Evolutionary conservation across 345 rosid species (phyloP).

Genomic region (Gynandropsis gynandra): DNA sequence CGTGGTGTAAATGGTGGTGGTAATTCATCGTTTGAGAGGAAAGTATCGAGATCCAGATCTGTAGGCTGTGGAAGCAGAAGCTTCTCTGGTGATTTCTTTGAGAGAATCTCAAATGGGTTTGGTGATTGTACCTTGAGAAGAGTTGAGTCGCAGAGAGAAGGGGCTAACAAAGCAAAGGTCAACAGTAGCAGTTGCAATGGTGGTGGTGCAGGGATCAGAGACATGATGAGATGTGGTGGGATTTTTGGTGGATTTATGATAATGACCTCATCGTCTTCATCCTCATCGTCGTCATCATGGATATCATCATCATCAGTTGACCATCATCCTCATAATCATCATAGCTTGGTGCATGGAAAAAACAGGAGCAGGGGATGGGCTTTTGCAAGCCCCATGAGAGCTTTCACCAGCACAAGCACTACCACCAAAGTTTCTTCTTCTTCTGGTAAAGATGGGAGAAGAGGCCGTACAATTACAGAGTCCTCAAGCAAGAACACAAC

Average conservation of each 20-base stretch:
- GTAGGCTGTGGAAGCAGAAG: constrained; percentile 98
- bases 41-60: constrained; percentile 98
- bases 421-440: not conserved
- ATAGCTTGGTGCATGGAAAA: constrained; percentile 30
- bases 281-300: constrained; percentile 63
- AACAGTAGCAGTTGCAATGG: constrained; percentile 18
- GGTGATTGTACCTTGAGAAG: constrained; percentile 95
- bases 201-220: constrained; percentile 41
- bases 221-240: constrained; percentile 85
- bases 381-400: constrained; percentile 93
- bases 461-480: constrained; percentile 32
- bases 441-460: constrained; percentile 37
- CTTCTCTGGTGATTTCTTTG: constrained; percentile 95
- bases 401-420: constrained; percentile 32
- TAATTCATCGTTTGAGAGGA: constrained; percentile 65
- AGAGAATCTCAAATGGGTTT: constrained; percentile 88
- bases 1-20: constrained; percentile 17
- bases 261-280: constrained; percentile 64
- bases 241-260: constrained; percentile 84
- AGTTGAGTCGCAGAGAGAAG: constrained; percentile 95
- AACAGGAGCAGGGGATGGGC: constrained; percentile 91
- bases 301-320: constrained; percentile 50
- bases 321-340: constrained; percentile 54
- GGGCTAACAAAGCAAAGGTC: constrained; percentile 33
- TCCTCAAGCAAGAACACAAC: constrained; percentile 28